Conservation (phyloP, 148 eudicot genomes). For the Chenopodium suecicum region DNA sequence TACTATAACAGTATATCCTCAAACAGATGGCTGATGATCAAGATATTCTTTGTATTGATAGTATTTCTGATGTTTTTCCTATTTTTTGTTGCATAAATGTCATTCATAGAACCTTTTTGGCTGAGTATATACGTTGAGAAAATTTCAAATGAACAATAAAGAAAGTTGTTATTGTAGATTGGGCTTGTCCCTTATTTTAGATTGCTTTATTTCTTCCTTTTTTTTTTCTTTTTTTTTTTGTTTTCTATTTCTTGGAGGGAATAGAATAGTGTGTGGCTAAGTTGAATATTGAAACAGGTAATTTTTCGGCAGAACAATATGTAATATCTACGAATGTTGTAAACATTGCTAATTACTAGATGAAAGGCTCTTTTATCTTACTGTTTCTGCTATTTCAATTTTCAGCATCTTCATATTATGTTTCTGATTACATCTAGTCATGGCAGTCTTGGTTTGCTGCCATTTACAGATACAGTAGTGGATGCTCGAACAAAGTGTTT, state of each 20-base stretch:
- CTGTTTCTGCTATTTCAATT: too few relatives aligned
- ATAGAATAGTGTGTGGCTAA: background rate
- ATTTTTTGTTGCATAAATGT: constrained; percentile 72
- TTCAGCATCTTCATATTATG: background rate
- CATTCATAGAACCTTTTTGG: constrained; percentile 16
- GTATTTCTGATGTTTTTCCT: constrained; percentile 83
- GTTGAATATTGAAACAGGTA: constrained; percentile 20
- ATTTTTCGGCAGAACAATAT: constrained; percentile 15
- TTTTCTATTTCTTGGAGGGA: background rate
- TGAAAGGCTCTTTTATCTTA: background rate
- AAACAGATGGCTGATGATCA: constrained; percentile 95
- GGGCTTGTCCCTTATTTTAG: constrained; percentile 18
- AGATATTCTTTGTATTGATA: constrained; percentile 79
- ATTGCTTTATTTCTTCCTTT: background rate
- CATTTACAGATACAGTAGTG: background rate
- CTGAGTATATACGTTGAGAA: constrained; percentile 29
- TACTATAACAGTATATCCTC: constrained; percentile 86
- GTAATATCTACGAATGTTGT: constrained; percentile 14
- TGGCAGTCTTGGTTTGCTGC: background rate
- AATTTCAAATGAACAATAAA: constrained; percentile 17
- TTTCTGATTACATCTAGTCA: background rate
- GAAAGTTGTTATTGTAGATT: constrained; percentile 30
- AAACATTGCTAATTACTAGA: constrained; percentile 10
- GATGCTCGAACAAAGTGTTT: too few relatives aligned
- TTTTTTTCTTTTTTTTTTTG: background rate